Base-by-base conservation (phyloP, 108 stramenopile genomes). In the Schizochytrium sp. region DNA sequence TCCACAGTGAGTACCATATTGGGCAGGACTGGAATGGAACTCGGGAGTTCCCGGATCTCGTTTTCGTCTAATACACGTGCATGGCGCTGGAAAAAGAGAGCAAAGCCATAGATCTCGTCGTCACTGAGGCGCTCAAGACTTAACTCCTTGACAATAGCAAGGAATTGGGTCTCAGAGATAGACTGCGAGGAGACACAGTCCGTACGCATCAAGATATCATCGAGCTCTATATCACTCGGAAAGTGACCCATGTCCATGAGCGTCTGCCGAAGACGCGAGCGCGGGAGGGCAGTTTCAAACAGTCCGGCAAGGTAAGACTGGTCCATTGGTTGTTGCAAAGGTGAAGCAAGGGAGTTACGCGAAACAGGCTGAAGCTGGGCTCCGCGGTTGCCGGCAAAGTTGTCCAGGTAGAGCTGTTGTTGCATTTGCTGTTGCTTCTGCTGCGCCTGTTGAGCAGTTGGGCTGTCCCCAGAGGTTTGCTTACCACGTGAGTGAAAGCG, bases 211-310 rank as follows among this genome's bases (percentile, higher is more conserved):
- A 83, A n/a, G 5, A 83, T 49, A 10, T 2, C 5, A 2, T 83
- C 76, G 15, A 83, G 76, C 76, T 83, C 76, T 5, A 5, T 5
- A 3, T 83, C 76, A n/a, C 50, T 55, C 28, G 76, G 76, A 28
- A 83, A 83, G 76, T 83, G 53, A 5, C 76, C 76, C 76, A 83
- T 83, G 47, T 83, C 76, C 76, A 83, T 83, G 50, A 83, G 53
- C 47, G 76, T 83, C 47, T 83, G 76, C 40, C 53, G 47, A 5
- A 83, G 76, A 38, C 76, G 47, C 47, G 50, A 55, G 50, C 50
- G 53, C 15, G 76, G 28, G 28, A 83, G 76, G 1, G 50, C 19
- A 42, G 76, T 55, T n/a, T 17, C 45, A 28, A 83, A 83, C 1
- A 83, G 47, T 38, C 76, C 76, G 15, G 53, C 76, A 13, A 83